Base-by-base conservation (phyloP, 345 rosid genomes). In the Cochlearia excelsa region DNA sequence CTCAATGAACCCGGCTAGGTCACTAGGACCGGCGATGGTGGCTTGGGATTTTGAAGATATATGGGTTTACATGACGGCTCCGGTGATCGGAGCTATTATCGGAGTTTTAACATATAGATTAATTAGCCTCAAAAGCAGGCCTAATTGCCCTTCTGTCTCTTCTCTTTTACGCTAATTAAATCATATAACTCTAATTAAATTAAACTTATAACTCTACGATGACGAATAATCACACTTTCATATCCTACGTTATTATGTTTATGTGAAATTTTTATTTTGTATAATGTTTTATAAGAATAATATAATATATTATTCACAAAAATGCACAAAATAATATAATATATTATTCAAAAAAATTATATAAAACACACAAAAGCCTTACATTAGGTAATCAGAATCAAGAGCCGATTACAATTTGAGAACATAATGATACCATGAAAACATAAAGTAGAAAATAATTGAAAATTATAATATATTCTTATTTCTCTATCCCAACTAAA, bases 1-100 rank as follows among this genome's bases (percentile, higher is more conserved):
- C 63, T 91, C 98, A 16, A 66, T 91, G 80, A 91, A 91, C 55
- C 98, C 98, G 1, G 96, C 92, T 41, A 80, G 98, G 59, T 91
- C 98, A 51, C 44, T 91, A 39, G 98, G 98, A 29, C 98, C 98
- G 2, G 98, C 98, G 30, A 77, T 91, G 46, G 75, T 81, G 57
- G 65, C 92, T 3, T 74, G 84, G 84, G 77, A 85, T 44, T 87
- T 84, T 46, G 78, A 78, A 42, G 76, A 74, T 67, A 38, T 91
- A 26, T 91, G 98, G 97, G 73, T 91, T 35, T 88, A 91, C 64
- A 64, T 88, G 6, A 79, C 75, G n/a, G 96, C 84, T 6, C 96
- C 98, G 0, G 67, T 75, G 27, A 54, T 70, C 3, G 96, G 98
- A 77, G 89, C 97, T 7, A 26, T 82, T 6, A 46, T 63, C 6